Conservation (phyloP, 257 asterid species). For the Petunia axillaris region DNA sequence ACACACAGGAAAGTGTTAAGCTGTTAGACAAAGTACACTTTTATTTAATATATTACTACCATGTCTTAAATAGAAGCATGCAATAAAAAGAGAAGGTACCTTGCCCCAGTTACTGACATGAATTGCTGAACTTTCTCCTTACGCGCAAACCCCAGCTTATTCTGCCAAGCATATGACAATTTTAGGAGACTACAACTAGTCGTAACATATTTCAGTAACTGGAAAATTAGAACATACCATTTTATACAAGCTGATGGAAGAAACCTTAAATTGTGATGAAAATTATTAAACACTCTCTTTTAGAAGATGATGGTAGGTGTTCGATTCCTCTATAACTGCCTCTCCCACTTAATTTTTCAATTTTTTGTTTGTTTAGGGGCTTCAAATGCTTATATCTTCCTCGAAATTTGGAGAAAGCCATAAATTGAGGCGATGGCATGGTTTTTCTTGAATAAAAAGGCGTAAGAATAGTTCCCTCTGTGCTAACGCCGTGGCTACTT, state of each 20-base stretch:
- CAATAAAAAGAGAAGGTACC: conserved; percentile 40
- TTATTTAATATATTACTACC: too few relatives aligned
- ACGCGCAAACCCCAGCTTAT: conserved; percentile 86
- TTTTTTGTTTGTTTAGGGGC: neutral
- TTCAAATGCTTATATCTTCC: neutral
- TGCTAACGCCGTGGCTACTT: neutral
- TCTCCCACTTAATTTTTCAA: neutral
- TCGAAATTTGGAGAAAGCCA: neutral
- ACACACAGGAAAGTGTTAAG: neutral
- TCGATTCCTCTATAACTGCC: conserved; percentile 9
- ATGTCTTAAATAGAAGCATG: too few relatives aligned
- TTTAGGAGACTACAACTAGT: conserved; percentile 9
- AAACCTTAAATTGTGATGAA: neutral
- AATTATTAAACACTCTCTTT: neutral
- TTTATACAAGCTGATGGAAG: conserved; percentile 14
- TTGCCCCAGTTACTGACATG: conserved; percentile 85
- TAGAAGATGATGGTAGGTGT: neutral
- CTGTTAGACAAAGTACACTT: too few relatives aligned
- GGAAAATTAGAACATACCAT: conserved; percentile 22
- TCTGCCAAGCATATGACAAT: conserved; percentile 44
- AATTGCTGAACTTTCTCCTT: conserved; percentile 95
- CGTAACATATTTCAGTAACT: neutral
- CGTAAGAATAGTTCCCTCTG: conserved; percentile 19
- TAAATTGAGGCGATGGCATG: neutral
- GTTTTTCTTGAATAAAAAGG: neutral